Base-by-base conservation (phyloP, 1,284 basidiomycete species). In the Trichosporon sp. region DNA sequence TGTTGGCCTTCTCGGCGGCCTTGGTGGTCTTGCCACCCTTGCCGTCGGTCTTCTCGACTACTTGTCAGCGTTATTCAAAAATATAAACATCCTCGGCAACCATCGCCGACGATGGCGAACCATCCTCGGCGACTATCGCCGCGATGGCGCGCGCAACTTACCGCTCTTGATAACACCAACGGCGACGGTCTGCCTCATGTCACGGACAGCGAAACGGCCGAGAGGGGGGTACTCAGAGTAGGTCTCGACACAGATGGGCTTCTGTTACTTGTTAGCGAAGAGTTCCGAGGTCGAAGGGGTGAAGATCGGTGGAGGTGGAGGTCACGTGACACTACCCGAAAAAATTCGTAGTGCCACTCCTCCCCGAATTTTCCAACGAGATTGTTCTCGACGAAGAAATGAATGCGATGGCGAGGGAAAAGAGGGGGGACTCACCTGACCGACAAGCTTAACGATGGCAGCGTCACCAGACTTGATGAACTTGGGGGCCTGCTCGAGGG, bases 221-320 rank as follows among this genome's bases (percentile, higher is more conserved):
- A 99, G 92, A 87, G 97, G 96, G 79, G 96, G 96, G 89, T 98
- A 99, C 86, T 94, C 92, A 83, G 91, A 90, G 91, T 98, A 98
- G 69, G 92, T 90, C 90, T 98, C 96, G 80, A 98, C 94, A 88
- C 93, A 96, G 76, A 84, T 77, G 69, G 83, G 83, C 79, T 84
- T 83, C 79, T 80, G 79, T 63, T 95, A 95, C 37, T 32, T 32
- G 59, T 63, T 37, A 63, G 59, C 59, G 35, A n/a, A 6, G 59
- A 63, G 32, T 37, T 35, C 26, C 59, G 59, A 10, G 16, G 12
- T 3, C 6, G 59, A 37, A 26, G 21, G 51, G 21, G 7, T 56
- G 26, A 31, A 16, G 48, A 43, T 43, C 16, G 48, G 51, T 31
- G 51, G 48, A 54, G n/a, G 51, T 56, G 51, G 51, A 56, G 51